A percentile compares a stretch with the other conserved stretches of the same genome.
phyloP scores from a whole-genome alignment of 805 yeast genomes.

The Candida ovalis region DNA sequence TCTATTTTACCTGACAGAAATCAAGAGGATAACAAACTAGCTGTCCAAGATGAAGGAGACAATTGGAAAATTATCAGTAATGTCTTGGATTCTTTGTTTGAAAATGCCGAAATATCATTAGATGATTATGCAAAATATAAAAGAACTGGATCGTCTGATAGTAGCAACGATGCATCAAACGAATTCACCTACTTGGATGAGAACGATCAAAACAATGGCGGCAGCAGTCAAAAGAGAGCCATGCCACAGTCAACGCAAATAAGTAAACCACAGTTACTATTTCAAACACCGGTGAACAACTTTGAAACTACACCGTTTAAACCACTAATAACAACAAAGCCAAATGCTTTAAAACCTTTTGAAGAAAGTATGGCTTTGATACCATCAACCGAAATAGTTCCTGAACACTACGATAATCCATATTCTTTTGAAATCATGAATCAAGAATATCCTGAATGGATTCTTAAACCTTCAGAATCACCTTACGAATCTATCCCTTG shows the following conservation, averaged over 20 bases:
- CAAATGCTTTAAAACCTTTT: constrained; percentile 57
- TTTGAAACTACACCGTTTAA: constrained; percentile 67
- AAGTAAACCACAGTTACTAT: constrained; percentile 65
- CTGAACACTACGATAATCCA: constrained; percentile 74
- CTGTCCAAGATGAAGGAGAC: constrained; percentile 33
- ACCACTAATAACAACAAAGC: constrained; percentile 71
- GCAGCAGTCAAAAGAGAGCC: constrained; percentile 6
- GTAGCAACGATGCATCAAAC: constrained; percentile 10
- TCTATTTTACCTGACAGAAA: constrained; percentile 24
- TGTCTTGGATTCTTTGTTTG: constrained; percentile 66
- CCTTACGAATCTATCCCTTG: constrained; percentile 51
- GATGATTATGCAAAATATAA: constrained; percentile 39
- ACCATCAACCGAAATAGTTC: constrained; percentile 37
- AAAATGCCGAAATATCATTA: constrained; percentile 67
- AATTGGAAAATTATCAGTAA: constrained; percentile 63
- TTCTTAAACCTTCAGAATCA: constrained; percentile 45
- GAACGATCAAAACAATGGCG: constrained; percentile 34
- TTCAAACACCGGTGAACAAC: constrained; percentile 57
- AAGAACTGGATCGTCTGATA: constrained; percentile 2
- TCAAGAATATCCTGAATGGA: constrained; percentile 62
- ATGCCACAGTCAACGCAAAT: constrained; percentile 14
- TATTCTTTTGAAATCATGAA: constrained; percentile 69
- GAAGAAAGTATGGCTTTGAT: constrained; percentile 46
- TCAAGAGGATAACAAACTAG: constrained; percentile 25
- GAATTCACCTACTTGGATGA: constrained; percentile 52